Evolutionary conservation across 2,329 filamentous ascomycete genomes (phyloP).

Genomic region (Talaromyces amestolkiae): DNA sequence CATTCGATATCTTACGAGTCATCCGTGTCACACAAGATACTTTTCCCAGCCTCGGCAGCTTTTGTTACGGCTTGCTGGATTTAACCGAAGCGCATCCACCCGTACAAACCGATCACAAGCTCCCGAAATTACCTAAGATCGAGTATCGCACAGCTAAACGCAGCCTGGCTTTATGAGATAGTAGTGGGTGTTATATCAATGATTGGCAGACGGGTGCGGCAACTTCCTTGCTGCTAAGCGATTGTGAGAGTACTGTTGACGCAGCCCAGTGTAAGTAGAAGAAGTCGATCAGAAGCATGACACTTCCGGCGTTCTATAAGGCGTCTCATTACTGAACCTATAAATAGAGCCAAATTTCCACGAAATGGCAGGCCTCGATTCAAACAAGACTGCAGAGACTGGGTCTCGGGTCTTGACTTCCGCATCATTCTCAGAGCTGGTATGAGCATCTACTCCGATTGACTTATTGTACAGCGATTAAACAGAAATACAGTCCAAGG

Average conservation of each 20-base stretch:
- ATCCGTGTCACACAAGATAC: not conserved
- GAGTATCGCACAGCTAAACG: not conserved
- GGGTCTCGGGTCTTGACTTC: constrained; percentile 32
- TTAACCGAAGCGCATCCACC: constrained; percentile 7
- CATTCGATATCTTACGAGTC: not conserved
- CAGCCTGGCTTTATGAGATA: constrained; percentile 31
- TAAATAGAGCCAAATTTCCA: not conserved
- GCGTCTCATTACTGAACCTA: not conserved
- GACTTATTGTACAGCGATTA: constrained; percentile 21
- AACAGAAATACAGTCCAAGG: constrained; percentile 33
- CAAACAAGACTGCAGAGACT: constrained; percentile 31
- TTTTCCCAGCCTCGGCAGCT: not conserved
- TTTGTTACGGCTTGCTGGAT: not conserved
- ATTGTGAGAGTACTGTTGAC: constrained; percentile 1
- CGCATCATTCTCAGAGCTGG: constrained; percentile 42
- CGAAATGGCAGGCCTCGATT: constrained; percentile 26
- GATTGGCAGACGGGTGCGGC: constrained; percentile 18
- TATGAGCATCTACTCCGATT: constrained; percentile 25
- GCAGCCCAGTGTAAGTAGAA: not conserved
- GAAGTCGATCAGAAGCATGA: not conserved
- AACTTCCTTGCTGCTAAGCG: constrained; percentile 19
- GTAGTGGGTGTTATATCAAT: constrained; percentile 18
- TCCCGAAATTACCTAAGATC: not conserved
- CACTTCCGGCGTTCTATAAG: not conserved
- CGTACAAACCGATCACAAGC: not conserved